Base-by-base conservation (phyloP, 2,329 filamentous ascomycete genomes). In the Neurospora sp. region DNA sequence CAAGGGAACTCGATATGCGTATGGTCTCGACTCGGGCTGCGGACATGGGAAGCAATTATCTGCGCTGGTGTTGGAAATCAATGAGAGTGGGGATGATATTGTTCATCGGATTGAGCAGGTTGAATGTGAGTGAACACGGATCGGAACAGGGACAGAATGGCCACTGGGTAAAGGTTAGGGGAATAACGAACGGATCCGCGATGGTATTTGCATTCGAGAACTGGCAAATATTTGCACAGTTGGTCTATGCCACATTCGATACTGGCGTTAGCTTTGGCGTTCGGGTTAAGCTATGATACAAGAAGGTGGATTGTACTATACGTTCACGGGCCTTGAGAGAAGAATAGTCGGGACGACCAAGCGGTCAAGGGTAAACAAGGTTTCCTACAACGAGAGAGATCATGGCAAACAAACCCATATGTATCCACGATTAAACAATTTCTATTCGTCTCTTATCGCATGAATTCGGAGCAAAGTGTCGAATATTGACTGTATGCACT, bases 1-100 rank as follows among this genome's bases (percentile, higher is more conserved):
- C 28, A 71, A 39, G 12, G 75, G 74, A 15, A 69, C 71, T 17
- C 72, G 75, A 17, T 96, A 92, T 79, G 92, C 90, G 4, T 92
- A 93, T 76, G 96, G 96, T 0, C 83, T 98, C 66, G 96, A 98
- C 79, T 92, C 91, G 0, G 90, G 89, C 0, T 98, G 96, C 78
- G 88, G 92, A 3, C 87, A 86, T 72, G 94, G 93, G 11, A 89
- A 89, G 1, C 84, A 88, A 72, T 82, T 99, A 73, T 92, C 91
- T 0, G 94, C 92, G 1, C 79, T 97, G 70, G 84, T 97, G 2
- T 87, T 97, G 41, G 87, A 91, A 74, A 86, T 81, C 3, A 77
- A 74, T 4, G 70, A 76, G 1, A 74, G 76, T 6, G 78, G 76
- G 1, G 75, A 76, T 6, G 78, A 77, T 6, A 75, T 82, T 68